Evolutionary conservation across 805 yeast species (phyloP).

Genomic region (Saccharomycopsis sp.): DNA sequence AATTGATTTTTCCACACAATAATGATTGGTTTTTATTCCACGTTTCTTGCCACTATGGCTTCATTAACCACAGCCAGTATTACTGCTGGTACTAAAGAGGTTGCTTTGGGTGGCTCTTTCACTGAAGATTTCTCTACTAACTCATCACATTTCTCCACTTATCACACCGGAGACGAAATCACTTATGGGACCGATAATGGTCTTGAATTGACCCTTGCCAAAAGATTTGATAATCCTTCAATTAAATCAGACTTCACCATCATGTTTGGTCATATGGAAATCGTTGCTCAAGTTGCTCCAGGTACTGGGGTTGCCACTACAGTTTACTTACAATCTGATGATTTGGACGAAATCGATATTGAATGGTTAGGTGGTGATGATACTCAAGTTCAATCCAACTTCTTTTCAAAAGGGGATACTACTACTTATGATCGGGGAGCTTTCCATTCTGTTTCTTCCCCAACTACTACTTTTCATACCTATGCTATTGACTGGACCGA

Average conservation of each 20-base stretch:
- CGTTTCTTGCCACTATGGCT: no score
- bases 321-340: constrained; percentile 55
- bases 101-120: constrained; percentile 14
- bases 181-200: constrained; percentile 40
- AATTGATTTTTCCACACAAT: no score
- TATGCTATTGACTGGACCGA: constrained; percentile 81
- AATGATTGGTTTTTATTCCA: no score
- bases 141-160: constrained; percentile 2
- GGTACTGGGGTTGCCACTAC: constrained; percentile 81
- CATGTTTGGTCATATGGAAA: constrained; percentile 83
- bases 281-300: constrained; percentile 56
- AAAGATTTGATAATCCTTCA: constrained; percentile 69
- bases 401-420: constrained; percentile 71
- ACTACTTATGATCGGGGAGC: constrained; percentile 73
- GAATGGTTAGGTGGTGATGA: constrained; percentile 82
- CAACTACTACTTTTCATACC: constrained; percentile 54
- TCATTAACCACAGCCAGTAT: no score
- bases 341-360: constrained; percentile 78
- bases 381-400: constrained; percentile 67
- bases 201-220: constrained; percentile 44
- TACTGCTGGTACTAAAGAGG: not conserved
- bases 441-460: constrained; percentile 48
- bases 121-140: constrained; percentile 8
- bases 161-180: not conserved
- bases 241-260: constrained; percentile 68